Conservation (phyloP, 352 stramenopile genomes). For the Phytophthora boehmeriae region DNA sequence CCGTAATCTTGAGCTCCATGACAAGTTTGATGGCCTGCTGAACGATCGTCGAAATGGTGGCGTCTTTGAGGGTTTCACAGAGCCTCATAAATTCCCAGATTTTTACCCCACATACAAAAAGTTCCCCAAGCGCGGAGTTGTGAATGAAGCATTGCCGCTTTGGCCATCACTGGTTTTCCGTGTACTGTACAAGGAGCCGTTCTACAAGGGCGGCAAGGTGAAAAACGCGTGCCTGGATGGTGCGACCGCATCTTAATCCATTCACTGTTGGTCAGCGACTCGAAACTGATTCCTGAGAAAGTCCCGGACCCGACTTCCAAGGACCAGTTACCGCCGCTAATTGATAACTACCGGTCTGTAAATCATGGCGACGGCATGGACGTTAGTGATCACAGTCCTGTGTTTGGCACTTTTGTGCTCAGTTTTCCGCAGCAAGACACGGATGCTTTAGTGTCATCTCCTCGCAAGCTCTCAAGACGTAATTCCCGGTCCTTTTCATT, state of each 20-base stretch:
- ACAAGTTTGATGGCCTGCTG: conserved; percentile 85
- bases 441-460: conserved; percentile 24
- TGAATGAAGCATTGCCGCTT: conserved; percentile 64
- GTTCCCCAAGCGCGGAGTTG: conserved; percentile 67
- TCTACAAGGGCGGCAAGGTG: conserved; percentile 90
- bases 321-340: conserved; percentile 32
- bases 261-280: conserved; percentile 80
- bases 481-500: conserved; percentile 62
- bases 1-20: conserved; percentile 76
- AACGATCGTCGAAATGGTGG: conserved; percentile 76
- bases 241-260: conserved; percentile 89
- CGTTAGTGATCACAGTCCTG: conserved; percentile 83
- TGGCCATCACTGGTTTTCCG: conserved; percentile 84
- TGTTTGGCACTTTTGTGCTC: conserved; percentile 79
- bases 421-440: conserved; percentile 60
- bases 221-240: conserved; percentile 89
- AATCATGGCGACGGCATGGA: conserved; percentile 86
- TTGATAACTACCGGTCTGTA: conserved; percentile 85
- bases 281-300: conserved; percentile 80
- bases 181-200: conserved; percentile 88
- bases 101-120: conserved; percentile 93
- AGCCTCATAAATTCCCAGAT: conserved; percentile 84
- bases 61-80: conserved; percentile 83
- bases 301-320: conserved; percentile 61
- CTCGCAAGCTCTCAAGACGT: conserved; percentile 25